Conservation (phyloP, 495 filamentous ascomycete species). For the Penicillium coffeae region DNA sequence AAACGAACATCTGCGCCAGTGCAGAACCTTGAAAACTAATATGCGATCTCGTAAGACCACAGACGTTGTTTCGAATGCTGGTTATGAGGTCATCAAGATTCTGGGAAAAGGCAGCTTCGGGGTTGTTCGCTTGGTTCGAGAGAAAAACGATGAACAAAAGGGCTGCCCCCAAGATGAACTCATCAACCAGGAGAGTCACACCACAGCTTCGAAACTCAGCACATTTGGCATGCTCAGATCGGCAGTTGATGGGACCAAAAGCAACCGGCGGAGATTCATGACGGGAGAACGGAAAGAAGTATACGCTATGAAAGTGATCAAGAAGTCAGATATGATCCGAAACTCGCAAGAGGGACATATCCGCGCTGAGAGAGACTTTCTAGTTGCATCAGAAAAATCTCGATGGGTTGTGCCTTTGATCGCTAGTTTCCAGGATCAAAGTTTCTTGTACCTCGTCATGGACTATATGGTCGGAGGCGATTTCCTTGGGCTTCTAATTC, state of each 20-base stretch:
- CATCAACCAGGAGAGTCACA: not conserved
- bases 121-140: slow-evolving; percentile 77
- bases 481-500: slow-evolving; percentile 80
- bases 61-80: slow-evolving; percentile 50
- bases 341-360: slow-evolving; percentile 91
- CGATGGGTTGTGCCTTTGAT: slow-evolving; percentile 86
- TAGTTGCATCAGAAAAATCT: slow-evolving; percentile 78
- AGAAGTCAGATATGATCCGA: slow-evolving; percentile 83
- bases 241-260: slow-evolving; percentile 23
- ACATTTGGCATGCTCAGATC: slow-evolving; percentile 19
- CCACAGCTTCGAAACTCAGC: not conserved
- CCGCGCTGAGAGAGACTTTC: slow-evolving; percentile 84
- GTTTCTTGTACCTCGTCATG: slow-evolving; percentile 88
- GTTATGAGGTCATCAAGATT: slow-evolving; percentile 78
- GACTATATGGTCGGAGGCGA: slow-evolving; percentile 97
- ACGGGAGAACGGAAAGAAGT: slow-evolving; percentile 51
- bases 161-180: slow-evolving; percentile 2
- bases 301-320: slow-evolving; percentile 95
- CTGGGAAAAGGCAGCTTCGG: slow-evolving; percentile 96
- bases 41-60: slow-evolving; percentile 37
- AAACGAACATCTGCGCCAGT: slow-evolving; percentile 70
- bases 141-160: slow-evolving; percentile 38
- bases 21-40: slow-evolving; percentile 62
- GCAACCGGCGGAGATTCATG: slow-evolving; percentile 25
- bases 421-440: slow-evolving; percentile 80